Conservation (phyloP, 352 stramenopile genomes). For the Elongisporangium anandrum region DNA sequence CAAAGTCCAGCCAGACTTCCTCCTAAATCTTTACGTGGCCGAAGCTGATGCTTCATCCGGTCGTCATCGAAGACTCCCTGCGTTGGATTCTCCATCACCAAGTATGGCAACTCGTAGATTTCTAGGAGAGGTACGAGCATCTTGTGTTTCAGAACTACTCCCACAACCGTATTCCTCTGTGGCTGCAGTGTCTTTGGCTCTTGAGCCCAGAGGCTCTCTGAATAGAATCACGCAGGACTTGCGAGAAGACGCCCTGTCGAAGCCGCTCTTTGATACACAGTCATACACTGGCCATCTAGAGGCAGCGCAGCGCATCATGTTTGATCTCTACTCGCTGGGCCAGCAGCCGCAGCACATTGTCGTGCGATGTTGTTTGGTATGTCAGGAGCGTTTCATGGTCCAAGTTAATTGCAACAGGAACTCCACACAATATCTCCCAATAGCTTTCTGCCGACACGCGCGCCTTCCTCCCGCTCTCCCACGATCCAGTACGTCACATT, state of each 20-base stretch:
- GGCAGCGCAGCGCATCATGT: not conserved
- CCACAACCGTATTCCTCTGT: not conserved
- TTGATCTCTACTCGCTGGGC: not conserved
- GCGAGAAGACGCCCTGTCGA: not conserved
- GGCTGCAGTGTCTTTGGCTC: not conserved
- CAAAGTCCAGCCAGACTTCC: too few relatives aligned
- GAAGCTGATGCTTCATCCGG: too few relatives aligned
- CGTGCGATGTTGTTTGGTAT: conserved; percentile 13
- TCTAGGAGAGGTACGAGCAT: too few relatives aligned
- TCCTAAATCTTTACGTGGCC: too few relatives aligned
- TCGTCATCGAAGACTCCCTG: too few relatives aligned
- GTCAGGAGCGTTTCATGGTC: conserved; percentile 74
- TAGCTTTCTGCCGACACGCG: conserved; percentile 41
- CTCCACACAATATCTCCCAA: conserved; percentile 69
- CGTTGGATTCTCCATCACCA: too few relatives aligned
- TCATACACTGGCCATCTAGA: not conserved
- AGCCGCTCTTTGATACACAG: not conserved
- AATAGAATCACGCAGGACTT: not conserved
- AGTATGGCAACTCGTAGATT: too few relatives aligned
- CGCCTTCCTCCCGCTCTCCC: conserved; percentile 6
- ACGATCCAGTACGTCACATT: conserved; percentile 26
- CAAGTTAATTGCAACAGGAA: conserved; percentile 69
- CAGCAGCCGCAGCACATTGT: not conserved
- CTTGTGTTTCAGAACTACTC: too few relatives aligned
- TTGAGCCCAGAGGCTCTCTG: not conserved